phyloP scores from a whole-genome alignment of 2,329 filamentous ascomycete genomes.

The Dendryphion nanum region DNA sequence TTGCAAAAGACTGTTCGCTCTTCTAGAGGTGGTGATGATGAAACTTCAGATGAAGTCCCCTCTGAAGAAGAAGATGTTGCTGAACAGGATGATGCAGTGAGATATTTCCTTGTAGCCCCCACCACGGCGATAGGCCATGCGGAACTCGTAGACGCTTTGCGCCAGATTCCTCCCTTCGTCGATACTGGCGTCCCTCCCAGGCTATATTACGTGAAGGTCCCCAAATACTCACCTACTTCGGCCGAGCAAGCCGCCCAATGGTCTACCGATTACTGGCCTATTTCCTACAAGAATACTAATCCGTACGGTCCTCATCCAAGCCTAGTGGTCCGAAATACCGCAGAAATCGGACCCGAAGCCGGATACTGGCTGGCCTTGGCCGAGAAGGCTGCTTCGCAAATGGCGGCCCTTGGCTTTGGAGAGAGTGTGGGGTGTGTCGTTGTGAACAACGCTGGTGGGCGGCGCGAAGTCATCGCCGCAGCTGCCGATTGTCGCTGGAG shows the following conservation, averaged over 20 bases:
- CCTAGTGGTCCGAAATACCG: conserved; percentile 67
- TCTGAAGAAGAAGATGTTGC: conserved; percentile 4
- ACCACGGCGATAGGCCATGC: conserved; percentile 52
- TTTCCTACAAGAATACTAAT: conserved; percentile 82
- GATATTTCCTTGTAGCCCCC: conserved; percentile 54
- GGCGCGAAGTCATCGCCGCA: conserved; percentile 63
- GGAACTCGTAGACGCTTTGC: conserved; percentile 41
- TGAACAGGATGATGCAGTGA: conserved; percentile 25
- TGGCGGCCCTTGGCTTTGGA: conserved; percentile 59
- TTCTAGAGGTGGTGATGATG: conserved; percentile 34
- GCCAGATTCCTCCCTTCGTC: conserved; percentile 40
- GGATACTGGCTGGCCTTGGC: conserved; percentile 68
- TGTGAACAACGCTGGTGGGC: conserved; percentile 55
- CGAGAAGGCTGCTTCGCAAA: conserved; percentile 60
- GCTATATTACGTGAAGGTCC: conserved; percentile 65
- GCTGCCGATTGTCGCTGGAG: conserved; percentile 75
- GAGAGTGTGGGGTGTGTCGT: conserved; percentile 73
- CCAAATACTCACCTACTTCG: conserved; percentile 71
- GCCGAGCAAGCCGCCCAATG: conserved; percentile 71
- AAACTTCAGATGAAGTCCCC: conserved; percentile 27
- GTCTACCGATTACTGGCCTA: conserved; percentile 78
- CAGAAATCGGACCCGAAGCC: conserved; percentile 64
- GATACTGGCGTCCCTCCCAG: conserved; percentile 45
- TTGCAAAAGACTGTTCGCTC: conserved; percentile 44
- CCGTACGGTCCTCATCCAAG: conserved; percentile 81